Conservation (phyloP, 805 yeast species). For the Millerago galiae region DNA sequence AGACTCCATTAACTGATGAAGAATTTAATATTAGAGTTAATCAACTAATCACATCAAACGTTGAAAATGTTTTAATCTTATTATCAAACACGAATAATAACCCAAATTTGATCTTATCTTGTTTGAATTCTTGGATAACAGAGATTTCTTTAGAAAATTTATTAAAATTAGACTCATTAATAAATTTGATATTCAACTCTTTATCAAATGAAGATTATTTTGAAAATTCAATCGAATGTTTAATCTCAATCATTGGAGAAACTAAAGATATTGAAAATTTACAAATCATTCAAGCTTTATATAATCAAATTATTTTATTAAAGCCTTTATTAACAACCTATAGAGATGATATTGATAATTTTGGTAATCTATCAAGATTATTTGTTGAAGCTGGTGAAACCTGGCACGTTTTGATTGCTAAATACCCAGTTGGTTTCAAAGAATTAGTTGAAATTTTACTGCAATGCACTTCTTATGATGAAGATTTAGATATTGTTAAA, state of each 20-base stretch:
- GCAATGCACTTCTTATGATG: constrained; percentile 63
- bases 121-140: constrained; percentile 84
- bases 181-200: constrained; percentile 62
- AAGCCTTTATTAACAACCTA: constrained; percentile 42
- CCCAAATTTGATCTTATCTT: constrained; percentile 50
- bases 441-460: constrained; percentile 70
- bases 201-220: constrained; percentile 56
- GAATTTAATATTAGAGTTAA: constrained; percentile 64
- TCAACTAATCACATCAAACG: constrained; percentile 58
- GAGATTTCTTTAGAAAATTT: constrained; percentile 75
- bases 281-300: constrained; percentile 58
- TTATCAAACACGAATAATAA: constrained; percentile 36
- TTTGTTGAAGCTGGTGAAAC: constrained; percentile 92
- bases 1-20: constrained; percentile 73
- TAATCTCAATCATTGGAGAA: constrained; percentile 75
- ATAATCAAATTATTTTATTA: constrained; percentile 58
- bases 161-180: constrained; percentile 56
- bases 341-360: constrained; percentile 40
- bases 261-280: constrained; percentile 69
- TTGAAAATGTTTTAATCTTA: constrained; percentile 59
- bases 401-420: constrained; percentile 85
- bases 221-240: constrained; percentile 81
- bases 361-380: constrained; percentile 66
- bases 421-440: constrained; percentile 59
- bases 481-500: constrained; percentile 82